Evolutionary conservation across 371 early-diverging fungal genomes (phyloP), one percentile per base, ranked within the genome.

Genomic region (Mortierella sp.): DNA sequence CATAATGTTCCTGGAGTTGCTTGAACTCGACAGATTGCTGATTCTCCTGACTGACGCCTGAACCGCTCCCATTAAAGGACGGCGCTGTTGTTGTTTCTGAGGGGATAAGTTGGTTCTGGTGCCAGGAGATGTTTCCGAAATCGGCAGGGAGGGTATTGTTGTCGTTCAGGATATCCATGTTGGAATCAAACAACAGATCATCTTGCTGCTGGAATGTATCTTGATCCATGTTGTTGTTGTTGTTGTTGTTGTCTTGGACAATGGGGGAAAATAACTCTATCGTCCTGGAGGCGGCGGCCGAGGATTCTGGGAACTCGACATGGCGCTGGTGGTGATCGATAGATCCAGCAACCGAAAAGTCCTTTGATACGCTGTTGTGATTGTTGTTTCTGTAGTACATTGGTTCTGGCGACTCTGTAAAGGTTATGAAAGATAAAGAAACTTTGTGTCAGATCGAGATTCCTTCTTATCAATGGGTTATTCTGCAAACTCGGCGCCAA

Each of bases 111-210:
- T 65, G 65, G 7, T 65, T 35, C 24, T 65, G 65, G 7, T 65
- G 65, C 65, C 65, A 65, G 7, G 65, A 65, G 16, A 38, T 38
- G 65, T 65, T 8, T 8, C 65, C 21, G 38, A 65, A 65, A 38
- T 38, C 65, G 65, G 24, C 65, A 32, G 65, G 10, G 38, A 65
- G 56, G 27, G 16, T 29, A 6, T 27, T 60, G 60, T 65, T 35
- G 38, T 38, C 38, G 65, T 65, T 65, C 35, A 65, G 38, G 38
- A 65, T 65, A 18, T 65, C 65, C 65, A 65, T 65, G 65, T 38
- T 65, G 5, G 35, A 41, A 14, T 65, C 65, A 16, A 65, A 65
- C 0, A 41, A 21, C 24, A 38, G 51, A 5, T 51, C 51, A 16
- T 51, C 21, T 21, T 18, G 18, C 51, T 51, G 65, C 21, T 65